Conservation (phyloP, 495 filamentous ascomycete genomes). For the Neurospora sp. region DNA sequence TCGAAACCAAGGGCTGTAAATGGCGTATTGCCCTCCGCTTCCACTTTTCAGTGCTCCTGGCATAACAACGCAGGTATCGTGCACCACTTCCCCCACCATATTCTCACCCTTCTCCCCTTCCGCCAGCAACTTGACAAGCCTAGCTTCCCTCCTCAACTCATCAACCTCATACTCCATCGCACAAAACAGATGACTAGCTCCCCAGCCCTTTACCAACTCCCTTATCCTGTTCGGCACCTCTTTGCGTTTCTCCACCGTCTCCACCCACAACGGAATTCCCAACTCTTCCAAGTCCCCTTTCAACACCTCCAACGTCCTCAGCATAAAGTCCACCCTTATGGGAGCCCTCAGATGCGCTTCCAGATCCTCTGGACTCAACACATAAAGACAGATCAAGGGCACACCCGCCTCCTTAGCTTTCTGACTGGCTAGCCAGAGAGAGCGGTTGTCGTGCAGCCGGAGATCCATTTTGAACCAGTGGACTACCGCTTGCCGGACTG, state of each 20-base stretch:
- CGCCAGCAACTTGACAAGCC: constrained; percentile 48
- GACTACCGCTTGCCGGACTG: constrained; percentile 55
- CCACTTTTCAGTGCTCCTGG: constrained; percentile 57
- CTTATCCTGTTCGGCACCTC: constrained; percentile 54
- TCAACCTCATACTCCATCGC: constrained; percentile 76
- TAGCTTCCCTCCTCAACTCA: constrained; percentile 62
- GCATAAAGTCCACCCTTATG: constrained; percentile 67
- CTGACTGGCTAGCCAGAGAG: constrained; percentile 55
- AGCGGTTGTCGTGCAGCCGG: constrained; percentile 63
- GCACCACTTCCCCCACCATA: constrained; percentile 53
- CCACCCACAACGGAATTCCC: constrained; percentile 72
- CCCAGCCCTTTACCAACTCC: constrained; percentile 62
- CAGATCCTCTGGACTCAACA: constrained; percentile 78
- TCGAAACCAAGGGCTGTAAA: constrained; percentile 76
- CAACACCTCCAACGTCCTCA: constrained; percentile 57
- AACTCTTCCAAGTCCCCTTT: constrained; percentile 56
- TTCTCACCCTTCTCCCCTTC: constrained; percentile 31
- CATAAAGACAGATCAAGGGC: constrained; percentile 65
- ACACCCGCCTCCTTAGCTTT: constrained; percentile 53
- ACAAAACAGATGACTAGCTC: constrained; percentile 59
- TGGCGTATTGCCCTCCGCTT: constrained; percentile 67
- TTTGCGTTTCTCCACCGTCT: constrained; percentile 57
- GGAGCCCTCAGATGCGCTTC: constrained; percentile 70
- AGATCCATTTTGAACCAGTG: constrained; percentile 92
- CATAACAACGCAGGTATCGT: constrained; percentile 74